Percentiles rank a stretch among this genome's conserved stretches.
These are phyloP conservation scores for Pestalotiopsis sp. DNA, from an alignment of 2,329 filamentous ascomycete genomes.

Conservation along the genomic window DNA sequence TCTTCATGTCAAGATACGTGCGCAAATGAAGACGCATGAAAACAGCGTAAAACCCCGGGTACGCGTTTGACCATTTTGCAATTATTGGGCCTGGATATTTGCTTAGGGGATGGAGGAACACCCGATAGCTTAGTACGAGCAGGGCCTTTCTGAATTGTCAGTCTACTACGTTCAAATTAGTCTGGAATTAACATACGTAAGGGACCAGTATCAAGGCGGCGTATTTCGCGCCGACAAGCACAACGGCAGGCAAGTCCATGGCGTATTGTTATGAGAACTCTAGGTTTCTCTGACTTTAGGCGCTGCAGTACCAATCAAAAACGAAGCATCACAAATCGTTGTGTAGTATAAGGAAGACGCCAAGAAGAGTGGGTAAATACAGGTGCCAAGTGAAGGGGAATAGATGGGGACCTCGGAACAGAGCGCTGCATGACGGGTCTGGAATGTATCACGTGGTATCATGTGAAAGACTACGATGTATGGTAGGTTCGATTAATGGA, in stretches of 20 bases:
- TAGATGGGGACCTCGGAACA: neutral
- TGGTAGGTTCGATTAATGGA: too few species aligned
- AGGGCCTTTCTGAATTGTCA: neutral
- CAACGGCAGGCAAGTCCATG: neutral
- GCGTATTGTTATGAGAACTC: neutral
- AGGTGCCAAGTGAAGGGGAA: neutral
- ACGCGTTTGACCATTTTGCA: neutral
- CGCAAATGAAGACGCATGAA: neutral
- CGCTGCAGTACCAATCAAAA: neutral
- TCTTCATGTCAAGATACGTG: conserved; percentile 4
- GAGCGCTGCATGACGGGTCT: too few species aligned
- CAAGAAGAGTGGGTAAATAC: neutral
- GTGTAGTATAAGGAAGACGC: neutral
- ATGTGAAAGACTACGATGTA: too few species aligned
- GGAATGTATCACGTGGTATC: too few species aligned
- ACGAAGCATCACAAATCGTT: neutral
- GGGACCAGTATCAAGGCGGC: neutral
- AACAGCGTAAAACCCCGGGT: conserved; percentile 2
- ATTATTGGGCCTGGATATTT: neutral
- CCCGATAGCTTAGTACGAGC: neutral
- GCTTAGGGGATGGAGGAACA: neutral
- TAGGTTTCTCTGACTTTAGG: neutral
- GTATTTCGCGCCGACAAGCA: neutral
- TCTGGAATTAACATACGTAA: neutral
- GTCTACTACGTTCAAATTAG: neutral